Base-by-base conservation (phyloP, 2,329 filamentous ascomycete genomes). In the Pestalotiopsis sp. region DNA sequence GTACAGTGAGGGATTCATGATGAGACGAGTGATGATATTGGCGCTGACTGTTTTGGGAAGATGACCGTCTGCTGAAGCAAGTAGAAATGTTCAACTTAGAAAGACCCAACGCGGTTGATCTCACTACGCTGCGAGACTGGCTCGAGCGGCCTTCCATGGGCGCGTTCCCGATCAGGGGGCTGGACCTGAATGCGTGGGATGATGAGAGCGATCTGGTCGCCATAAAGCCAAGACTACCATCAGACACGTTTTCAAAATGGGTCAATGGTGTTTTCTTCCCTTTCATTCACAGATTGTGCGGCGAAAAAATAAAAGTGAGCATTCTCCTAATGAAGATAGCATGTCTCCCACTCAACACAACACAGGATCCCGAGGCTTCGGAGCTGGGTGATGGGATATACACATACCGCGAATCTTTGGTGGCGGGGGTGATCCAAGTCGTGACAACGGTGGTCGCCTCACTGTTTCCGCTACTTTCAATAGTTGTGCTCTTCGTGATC, bases 401-500 rank as follows among this genome's bases (percentile, higher is more conserved):
- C 27, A 58, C 56, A 41, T 72, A 74, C 52, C 56, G 67, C 17
- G 72, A 75, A 27, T 65, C 41, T 4, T 36, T 20, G 5, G 49
- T 73, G 9, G 65, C 61, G 4, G 38, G 25, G 1, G 41, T 70
- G 14, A 60, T 74, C 36, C 70, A 73, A 6, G 57, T 73, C 13
- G 5, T 78, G 20, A 70, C 70, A 7, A 77, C 74, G 1, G 70
- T 78, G 13, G 23, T 77, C 4, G 75, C 77, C 1, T 77, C 75
- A 4, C 11, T 78, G 1, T 68, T 79, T 0, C 77, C 77, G 0
- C 72, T 77, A 1, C n/a, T 68, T 1, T 74, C 73, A 11, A 75
- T 78, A 23, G 31, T 78, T 2, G 69, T 74, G 6, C 72, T 80
- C 25, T 79, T 74, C 63, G 71, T 76, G 14, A 70, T 79, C 4